Evolutionary conservation across 2,329 filamentous ascomycete genomes (phyloP).

Genomic region (Zymoseptoria pseudotritici): DNA sequence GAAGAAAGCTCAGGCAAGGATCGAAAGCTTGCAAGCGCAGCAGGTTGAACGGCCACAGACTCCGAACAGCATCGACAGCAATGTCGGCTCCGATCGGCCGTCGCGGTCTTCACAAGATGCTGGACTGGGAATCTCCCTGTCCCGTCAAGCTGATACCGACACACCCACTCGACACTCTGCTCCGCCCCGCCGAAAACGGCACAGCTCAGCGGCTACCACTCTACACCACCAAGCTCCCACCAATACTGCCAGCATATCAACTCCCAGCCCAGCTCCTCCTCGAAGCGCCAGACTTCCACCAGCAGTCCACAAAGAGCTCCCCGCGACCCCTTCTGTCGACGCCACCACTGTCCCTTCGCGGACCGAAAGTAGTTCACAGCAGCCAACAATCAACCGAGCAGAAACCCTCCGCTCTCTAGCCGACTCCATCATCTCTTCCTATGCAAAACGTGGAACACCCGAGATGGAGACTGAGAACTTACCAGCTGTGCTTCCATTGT

Average conservation of each 20-base stretch:
- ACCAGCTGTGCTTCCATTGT: neutral
- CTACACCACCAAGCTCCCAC: neutral
- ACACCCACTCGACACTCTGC: neutral
- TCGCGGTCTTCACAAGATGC: neutral
- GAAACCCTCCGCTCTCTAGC: conserved; percentile 26
- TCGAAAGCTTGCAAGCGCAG: conserved; percentile 21
- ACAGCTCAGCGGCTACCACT: neutral
- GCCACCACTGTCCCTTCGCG: neutral
- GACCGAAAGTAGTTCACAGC: neutral
- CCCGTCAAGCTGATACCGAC: neutral
- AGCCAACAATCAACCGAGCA: conserved; percentile 6
- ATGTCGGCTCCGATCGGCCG: neutral
- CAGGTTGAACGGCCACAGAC: conserved; percentile 2
- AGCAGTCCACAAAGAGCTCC: conserved; percentile 20
- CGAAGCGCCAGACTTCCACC: conserved; percentile 11
- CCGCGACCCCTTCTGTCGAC: conserved; percentile 12
- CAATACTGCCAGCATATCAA: neutral
- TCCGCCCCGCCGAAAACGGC: neutral
- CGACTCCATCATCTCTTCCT: conserved; percentile 28
- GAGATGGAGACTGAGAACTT: neutral
- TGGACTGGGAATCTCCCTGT: conserved; percentile 15
- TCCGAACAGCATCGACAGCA: conserved; percentile 7
- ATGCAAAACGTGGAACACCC: conserved; percentile 18
- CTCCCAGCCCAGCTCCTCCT: neutral
- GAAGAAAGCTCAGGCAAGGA: conserved; percentile 23